Base-by-base conservation (phyloP, 208 protist genomes). In the Acanthamoeba triangularis region DNA sequence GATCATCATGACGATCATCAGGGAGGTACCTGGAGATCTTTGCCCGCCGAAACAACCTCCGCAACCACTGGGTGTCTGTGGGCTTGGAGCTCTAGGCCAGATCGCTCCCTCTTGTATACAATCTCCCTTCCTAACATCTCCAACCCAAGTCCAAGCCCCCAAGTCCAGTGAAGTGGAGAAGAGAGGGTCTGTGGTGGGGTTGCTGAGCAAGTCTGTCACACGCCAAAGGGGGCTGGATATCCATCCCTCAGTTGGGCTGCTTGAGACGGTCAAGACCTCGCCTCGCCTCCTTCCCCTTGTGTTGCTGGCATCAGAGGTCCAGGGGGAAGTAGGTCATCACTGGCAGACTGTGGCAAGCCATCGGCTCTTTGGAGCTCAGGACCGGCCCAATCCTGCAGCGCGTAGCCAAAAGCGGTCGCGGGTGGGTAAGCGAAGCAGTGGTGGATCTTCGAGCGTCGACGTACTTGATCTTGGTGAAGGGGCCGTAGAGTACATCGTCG, bases 1-100 rank as follows among this genome's bases (percentile, higher is more conserved):
- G 56, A 63, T 37, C 20, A n/a, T 41, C 20, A 44, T 6, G 33
- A 72, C 6, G 1, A 49, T 41, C 37, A 41, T 41, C 30, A 97
- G 96, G 97, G 7, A 96, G 96, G 72, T 98, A 98, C 56, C 76
- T 98, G 90, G 97, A 98, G 93, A 97, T 98, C 18, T 98, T 98
- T 94, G 96, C 92, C 18, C 80, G 97, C 30, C 85, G 95, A 92
- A 98, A 98, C 80, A 98, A 98, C 87, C 84, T 98, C 23, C 94
- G 97, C 59, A 94, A 98, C 80, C 97, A 97, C 61, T 98, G 97
- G 97, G 94, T 97, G 14, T 97, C 96, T 20, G 97, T 98, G 84
- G 97, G 97, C 16, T 95, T 97, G 49, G 97, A 98, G 91, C 90
- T 98, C 23, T 98, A 94, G 74, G 37, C 25, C 65, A 6, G 11